Evolutionary conservation across 1,284 basidiomycete genomes (phyloP).

Genomic region (Cryptococcus floricola): DNA sequence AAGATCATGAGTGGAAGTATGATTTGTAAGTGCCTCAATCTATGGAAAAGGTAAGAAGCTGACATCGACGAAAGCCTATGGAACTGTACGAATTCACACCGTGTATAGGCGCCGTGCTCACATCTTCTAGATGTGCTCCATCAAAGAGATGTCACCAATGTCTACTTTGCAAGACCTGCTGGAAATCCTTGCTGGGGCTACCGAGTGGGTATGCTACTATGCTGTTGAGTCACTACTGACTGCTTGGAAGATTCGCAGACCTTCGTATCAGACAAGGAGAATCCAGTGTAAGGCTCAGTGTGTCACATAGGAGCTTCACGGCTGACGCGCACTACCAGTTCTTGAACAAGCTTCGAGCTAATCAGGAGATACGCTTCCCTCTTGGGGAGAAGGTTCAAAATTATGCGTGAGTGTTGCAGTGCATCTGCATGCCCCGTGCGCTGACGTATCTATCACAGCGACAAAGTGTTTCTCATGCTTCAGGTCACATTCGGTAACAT

Average conservation of each 20-base stretch:
- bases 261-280: conserved; percentile 44
- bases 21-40: conserved; percentile 24
- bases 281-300: conserved; percentile 17
- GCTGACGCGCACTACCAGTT: conserved; percentile 16
- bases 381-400: conserved; percentile 26
- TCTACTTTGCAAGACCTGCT: conserved; percentile 21
- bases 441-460: conserved; percentile 22
- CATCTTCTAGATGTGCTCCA: conserved; percentile 20
- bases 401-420: conserved; percentile 20
- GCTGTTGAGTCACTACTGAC: neutral
- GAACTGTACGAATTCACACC: conserved; percentile 12
- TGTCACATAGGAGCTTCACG: neutral
- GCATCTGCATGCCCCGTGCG: neutral
- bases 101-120: neutral
- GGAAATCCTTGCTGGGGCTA: conserved; percentile 19
- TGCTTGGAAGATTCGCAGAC: conserved; percentile 29
- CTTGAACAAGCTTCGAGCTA: conserved; percentile 33
- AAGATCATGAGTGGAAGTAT: conserved; percentile 37
- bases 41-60: neutral
- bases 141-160: conserved; percentile 16
- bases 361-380: conserved; percentile 30
- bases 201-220: conserved; percentile 14
- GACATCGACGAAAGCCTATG: neutral
- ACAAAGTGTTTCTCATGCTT: conserved; percentile 46
- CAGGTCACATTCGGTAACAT: conserved; percentile 42